Evolutionary conservation across 257 asterid species (phyloP), one percentile per base, ranked within the genome.

Genomic region (Nicotiana undulata): DNA sequence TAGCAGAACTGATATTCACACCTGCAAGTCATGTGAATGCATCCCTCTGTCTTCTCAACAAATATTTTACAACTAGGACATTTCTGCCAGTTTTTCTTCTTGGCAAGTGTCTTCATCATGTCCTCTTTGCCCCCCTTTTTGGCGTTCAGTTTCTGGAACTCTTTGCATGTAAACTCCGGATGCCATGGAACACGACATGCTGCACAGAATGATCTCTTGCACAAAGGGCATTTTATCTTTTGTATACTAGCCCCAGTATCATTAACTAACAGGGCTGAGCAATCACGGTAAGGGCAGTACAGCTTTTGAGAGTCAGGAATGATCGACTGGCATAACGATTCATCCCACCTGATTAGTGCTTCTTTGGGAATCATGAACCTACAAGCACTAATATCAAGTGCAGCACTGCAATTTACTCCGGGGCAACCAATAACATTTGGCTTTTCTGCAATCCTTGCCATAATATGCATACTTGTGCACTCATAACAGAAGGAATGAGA

Each of bases 131-230:
- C 85, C 4, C 65, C 80, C 76, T 80, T 83, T 60, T 81, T 85
- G 0, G 61, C 53, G 28, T 84, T 67, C 74, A 88, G 65, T 86
- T 89, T 93, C 88, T 81, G 84, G 84, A 86, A 92, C 66, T 92
- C 94, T 83, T 82, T 86, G 86, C 98, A 93, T 2, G 90, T 86
- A 78, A 93, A 90, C 9, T 90, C 91, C 0, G 89, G 40, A 84
- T 92, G 97, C 97, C 98, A 93, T 0, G 97, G 93, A 44, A 90
- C 94, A n/a, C 44, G 85, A 58, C 98, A 93, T 12, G 46, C 37
- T 16, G 86, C 97, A 66, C 98, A 92, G 75, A 93, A 88, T 0
- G 78, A 82, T 80, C 98, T 86, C 81, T 74, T 87, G 87, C 98
- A 93, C 5, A 58, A 80, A 3, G 91, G 81, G 15, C 98, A 93